phyloP scores from a whole-genome alignment of 1,139 yeast genomes.

The Candida buenavistaensis region DNA sequence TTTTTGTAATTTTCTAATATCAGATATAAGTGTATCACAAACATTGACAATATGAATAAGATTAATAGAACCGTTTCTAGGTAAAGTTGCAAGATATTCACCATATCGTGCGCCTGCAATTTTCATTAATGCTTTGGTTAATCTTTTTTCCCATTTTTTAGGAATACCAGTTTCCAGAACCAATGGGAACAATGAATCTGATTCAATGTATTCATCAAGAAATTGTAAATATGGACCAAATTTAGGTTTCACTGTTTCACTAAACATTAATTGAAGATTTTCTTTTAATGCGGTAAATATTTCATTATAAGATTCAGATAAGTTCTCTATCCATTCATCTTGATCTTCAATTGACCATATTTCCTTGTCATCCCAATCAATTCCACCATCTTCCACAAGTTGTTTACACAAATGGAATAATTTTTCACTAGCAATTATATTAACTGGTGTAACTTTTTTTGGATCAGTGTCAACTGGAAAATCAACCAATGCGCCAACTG shows the following conservation, averaged over 20 bases:
- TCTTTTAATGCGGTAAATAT: conserved; percentile 49
- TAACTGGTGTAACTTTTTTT: conserved; percentile 32
- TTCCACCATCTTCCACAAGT: conserved; percentile 32
- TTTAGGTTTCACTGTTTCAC: conserved; percentile 53
- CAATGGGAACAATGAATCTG: conserved; percentile 44
- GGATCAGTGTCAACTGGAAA: conserved; percentile 20
- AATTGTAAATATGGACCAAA: conserved; percentile 56
- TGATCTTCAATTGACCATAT: conserved; percentile 54
- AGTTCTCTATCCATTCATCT: conserved; percentile 50
- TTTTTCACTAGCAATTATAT: conserved; percentile 26
- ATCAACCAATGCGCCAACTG: conserved; percentile 37
- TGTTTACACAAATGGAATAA: conserved; percentile 31
- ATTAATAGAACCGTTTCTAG: conserved; percentile 62
- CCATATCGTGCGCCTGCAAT: conserved; percentile 64
- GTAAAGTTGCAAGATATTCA: conserved; percentile 50
- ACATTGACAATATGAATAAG: conserved; percentile 60
- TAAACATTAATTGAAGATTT: conserved; percentile 47
- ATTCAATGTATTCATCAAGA: conserved; percentile 52
- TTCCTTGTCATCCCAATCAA: conserved; percentile 35
- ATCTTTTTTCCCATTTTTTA: conserved; percentile 52
- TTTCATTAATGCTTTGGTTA: conserved; percentile 49
- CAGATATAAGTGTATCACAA: conserved; percentile 54
- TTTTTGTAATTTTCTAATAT: conserved; percentile 56
- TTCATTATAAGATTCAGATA: conserved; percentile 49
- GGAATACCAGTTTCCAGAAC: conserved; percentile 40